Conservation (phyloP, 2,329 filamentous ascomycete species). For the Fusarium torulosum region DNA sequence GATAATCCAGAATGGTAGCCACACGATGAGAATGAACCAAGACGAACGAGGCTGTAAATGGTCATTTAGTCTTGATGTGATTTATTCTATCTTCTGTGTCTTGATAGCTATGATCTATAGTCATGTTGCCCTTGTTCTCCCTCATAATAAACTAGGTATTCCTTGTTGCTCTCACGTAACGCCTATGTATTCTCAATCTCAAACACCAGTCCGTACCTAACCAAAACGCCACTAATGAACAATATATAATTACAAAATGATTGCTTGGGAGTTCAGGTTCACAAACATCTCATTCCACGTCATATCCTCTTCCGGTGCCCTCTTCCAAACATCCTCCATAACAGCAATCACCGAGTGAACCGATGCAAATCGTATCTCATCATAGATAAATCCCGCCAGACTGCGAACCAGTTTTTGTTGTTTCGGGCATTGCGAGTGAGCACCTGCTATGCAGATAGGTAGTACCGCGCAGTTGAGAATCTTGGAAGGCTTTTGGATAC, state of each 20-base stretch:
- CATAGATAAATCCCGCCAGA: conserved; percentile 44
- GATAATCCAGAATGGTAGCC: too few relatives aligned
- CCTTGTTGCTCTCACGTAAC: too few relatives aligned
- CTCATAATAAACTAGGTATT: not conserved
- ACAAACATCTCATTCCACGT: conserved; percentile 46
- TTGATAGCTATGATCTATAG: too few relatives aligned
- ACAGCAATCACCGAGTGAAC: conserved; percentile 53
- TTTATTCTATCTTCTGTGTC: too few relatives aligned
- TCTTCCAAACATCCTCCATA: conserved; percentile 44
- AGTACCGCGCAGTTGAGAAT: conserved; percentile 57
- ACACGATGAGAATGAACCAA: too few relatives aligned
- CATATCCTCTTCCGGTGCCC: not conserved
- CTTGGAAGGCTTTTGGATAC: conserved; percentile 53
- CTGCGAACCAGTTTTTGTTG: conserved; percentile 47
- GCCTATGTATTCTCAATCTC: not conserved
- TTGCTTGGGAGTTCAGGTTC: conserved; percentile 41
- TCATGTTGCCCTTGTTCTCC: not conserved
- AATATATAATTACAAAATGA: conserved; percentile 35
- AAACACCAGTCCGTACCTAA: too few relatives aligned
- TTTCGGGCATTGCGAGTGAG: conserved; percentile 49
- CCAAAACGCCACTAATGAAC: not conserved
- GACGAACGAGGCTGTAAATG: too few relatives aligned
- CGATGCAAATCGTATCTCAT: conserved; percentile 52
- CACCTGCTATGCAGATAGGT: conserved; percentile 54
- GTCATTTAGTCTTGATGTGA: too few relatives aligned